Percentiles rank a stretch among this genome's conserved stretches.
Conservation (phyloP, 208 protist species). For the Leishmania lainsoni region DNA sequence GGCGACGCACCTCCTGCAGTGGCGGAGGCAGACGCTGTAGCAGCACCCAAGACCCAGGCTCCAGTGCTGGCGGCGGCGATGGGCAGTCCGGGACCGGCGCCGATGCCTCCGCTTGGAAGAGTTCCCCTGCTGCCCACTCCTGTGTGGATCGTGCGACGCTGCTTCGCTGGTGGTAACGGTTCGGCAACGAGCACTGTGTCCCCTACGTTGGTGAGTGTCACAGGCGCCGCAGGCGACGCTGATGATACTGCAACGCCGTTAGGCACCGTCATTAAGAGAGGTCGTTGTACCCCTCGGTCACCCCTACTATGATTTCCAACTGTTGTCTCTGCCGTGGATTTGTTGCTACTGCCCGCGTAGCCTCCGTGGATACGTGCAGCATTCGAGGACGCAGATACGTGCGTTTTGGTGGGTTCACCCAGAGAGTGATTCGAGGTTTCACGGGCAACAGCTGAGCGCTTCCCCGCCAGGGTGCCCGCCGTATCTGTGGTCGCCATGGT, state of each 20-base stretch:
- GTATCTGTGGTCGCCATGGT: not conserved
- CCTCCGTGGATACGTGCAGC: not conserved
- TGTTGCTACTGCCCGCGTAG: not conserved
- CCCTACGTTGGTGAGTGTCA: constrained; percentile 24
- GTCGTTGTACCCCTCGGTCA: not conserved
- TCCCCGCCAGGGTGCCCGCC: constrained; percentile 15
- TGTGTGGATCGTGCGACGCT: constrained; percentile 61
- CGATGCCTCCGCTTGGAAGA: not conserved
- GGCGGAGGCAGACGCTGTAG: not conserved
- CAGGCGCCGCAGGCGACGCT: constrained; percentile 6
- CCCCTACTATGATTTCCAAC: not conserved
- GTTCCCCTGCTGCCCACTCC: not conserved
- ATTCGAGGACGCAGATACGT: not conserved
- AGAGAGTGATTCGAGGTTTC: constrained; percentile 16
- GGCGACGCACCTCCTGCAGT: constrained; percentile 5
- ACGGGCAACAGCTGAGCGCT: constrained; percentile 8
- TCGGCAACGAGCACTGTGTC: constrained; percentile 25
- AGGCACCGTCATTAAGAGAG: not conserved
- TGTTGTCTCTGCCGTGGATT: not conserved
- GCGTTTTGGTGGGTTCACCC: not conserved
- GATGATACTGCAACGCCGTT: not conserved
- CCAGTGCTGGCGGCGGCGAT: not conserved
- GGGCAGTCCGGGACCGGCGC: not conserved
- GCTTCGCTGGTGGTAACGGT: constrained; percentile 46
- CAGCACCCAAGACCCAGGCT: not conserved